phyloP scores from a whole-genome alignment of 495 filamentous ascomycete species.

The Thozetella sp. region DNA sequence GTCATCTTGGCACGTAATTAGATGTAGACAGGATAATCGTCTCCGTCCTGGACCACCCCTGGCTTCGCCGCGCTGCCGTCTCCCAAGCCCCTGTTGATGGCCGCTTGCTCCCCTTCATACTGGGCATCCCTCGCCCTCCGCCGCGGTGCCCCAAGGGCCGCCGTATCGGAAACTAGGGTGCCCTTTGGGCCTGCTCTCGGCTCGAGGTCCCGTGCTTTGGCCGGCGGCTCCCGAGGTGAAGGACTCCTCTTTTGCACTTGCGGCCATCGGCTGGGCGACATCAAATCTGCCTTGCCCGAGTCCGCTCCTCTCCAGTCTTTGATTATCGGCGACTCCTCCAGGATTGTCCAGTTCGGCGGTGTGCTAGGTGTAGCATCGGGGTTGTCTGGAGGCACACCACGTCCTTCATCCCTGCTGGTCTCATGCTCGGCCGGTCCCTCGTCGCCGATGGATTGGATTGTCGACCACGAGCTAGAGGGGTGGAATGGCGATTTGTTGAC shows the following conservation, averaged over 20 bases:
- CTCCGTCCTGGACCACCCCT: too few species aligned
- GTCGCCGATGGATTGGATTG: conserved; percentile 7
- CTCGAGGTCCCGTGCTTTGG: too few species aligned
- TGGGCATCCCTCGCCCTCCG: too few species aligned
- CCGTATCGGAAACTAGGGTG: too few species aligned
- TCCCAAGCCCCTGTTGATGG: too few species aligned
- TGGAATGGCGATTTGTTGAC: conserved; percentile 19
- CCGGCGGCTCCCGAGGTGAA: too few species aligned
- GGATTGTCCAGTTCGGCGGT: conserved; percentile 15
- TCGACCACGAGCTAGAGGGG: conserved; percentile 18
- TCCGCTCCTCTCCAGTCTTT: conserved; percentile 6
- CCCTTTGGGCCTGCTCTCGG: too few species aligned
- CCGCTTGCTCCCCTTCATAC: too few species aligned
- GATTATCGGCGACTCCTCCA: conserved; percentile 17
- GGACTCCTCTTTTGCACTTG: conserved; percentile 2
- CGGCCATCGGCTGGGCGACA: neutral
- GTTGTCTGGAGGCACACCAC: conserved; percentile 2
- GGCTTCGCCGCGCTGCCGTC: too few species aligned
- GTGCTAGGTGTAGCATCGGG: neutral
- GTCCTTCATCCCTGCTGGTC: neutral
- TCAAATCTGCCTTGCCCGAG: neutral
- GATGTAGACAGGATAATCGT: too few species aligned
- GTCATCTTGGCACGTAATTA: too few species aligned
- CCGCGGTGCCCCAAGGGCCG: too few species aligned
- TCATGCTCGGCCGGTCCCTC: neutral